These are phyloP conservation scores for Cinnamomum chago DNA, from an alignment of 164 flowering plant species.

Conservation along the genomic window DNA sequence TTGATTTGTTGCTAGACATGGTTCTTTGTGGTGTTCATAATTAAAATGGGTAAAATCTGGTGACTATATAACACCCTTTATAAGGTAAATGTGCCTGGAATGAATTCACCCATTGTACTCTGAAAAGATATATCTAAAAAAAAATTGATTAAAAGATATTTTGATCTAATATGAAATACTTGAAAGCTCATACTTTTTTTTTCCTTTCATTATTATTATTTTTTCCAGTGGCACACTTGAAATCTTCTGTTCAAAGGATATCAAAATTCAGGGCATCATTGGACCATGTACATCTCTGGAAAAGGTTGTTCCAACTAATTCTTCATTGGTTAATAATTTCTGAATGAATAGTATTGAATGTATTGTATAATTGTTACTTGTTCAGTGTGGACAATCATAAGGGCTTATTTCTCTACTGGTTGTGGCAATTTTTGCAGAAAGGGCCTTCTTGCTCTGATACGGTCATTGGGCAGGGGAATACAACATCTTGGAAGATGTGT, in stretches of 20 bases:
- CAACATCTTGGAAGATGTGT: conserved; percentile 95
- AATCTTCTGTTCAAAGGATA: conserved; percentile 86
- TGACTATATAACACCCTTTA: too few species aligned
- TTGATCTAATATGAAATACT: neutral
- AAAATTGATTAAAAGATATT: too few species aligned
- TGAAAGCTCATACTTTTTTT: neutral
- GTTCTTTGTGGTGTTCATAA: too few species aligned
- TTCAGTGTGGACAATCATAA: conserved; percentile 1
- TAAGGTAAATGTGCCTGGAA: too few species aligned
- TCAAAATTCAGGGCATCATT: conserved; percentile 88
- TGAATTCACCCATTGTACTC: too few species aligned
- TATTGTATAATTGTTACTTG: neutral
- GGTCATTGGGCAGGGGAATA: conserved; percentile 87
- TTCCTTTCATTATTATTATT: neutral
- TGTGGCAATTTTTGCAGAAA: conserved; percentile 58
- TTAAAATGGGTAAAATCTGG: too few species aligned
- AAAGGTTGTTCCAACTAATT: conserved; percentile 45
- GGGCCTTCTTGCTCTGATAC: conserved; percentile 84
- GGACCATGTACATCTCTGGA: conserved; percentile 97
- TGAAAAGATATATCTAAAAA: too few species aligned
- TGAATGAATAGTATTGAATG: neutral
- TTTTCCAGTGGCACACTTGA: conserved; percentile 79
- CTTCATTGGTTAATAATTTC: too few species aligned
- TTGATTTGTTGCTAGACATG: too few species aligned
- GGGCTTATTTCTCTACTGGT: neutral